Evolutionary conservation across 2,329 filamentous ascomycete species (phyloP).

Genomic region (Alternaria panax): DNA sequence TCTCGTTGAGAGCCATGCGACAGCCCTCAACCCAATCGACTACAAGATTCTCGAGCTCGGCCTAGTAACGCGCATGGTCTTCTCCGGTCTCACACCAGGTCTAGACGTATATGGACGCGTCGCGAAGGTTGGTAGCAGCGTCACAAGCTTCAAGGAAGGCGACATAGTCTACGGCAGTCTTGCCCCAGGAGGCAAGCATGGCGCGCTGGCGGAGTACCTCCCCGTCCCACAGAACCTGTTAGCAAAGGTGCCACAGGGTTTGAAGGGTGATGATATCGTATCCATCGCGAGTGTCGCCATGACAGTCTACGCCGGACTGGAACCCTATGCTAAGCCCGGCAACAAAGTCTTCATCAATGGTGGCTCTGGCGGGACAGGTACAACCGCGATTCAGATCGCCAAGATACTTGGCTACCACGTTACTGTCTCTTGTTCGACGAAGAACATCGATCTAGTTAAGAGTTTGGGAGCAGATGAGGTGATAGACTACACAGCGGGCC

Average conservation of each 20-base stretch:
- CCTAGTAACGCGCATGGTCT: slow-evolving; percentile 46
- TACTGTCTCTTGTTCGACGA: slow-evolving; percentile 62
- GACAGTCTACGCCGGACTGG: slow-evolving; percentile 44
- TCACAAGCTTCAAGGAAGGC: slow-evolving; percentile 33
- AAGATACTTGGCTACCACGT: slow-evolving; percentile 65
- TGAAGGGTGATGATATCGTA: slow-evolving; percentile 36
- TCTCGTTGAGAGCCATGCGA: slow-evolving; percentile 60
- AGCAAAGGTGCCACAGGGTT: slow-evolving; percentile 17
- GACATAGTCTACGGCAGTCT: slow-evolving; percentile 45
- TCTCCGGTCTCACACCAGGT: slow-evolving; percentile 54
- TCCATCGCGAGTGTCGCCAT: slow-evolving; percentile 41
- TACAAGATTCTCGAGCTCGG: slow-evolving; percentile 65
- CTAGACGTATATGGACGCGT: slow-evolving; percentile 60
- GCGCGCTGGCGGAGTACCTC: slow-evolving; percentile 43
- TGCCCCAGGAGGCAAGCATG: slow-evolving; percentile 31
- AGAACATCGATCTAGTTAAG: slow-evolving; percentile 63
- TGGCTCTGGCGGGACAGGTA: slow-evolving; percentile 66
- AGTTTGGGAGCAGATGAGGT: slow-evolving; percentile 66
- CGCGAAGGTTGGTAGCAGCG: slow-evolving; percentile 33
- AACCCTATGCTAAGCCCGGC: slow-evolving; percentile 27
- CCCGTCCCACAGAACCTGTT: slow-evolving; percentile 12
- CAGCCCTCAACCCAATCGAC: slow-evolving; percentile 66
- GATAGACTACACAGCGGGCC: slow-evolving; percentile 61
- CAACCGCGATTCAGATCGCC: slow-evolving; percentile 67
- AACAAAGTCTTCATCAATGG: slow-evolving; percentile 68